Evolutionary conservation across 371 early-diverging fungal species (phyloP).

Genomic region (Furculomyces boomerangus): DNA sequence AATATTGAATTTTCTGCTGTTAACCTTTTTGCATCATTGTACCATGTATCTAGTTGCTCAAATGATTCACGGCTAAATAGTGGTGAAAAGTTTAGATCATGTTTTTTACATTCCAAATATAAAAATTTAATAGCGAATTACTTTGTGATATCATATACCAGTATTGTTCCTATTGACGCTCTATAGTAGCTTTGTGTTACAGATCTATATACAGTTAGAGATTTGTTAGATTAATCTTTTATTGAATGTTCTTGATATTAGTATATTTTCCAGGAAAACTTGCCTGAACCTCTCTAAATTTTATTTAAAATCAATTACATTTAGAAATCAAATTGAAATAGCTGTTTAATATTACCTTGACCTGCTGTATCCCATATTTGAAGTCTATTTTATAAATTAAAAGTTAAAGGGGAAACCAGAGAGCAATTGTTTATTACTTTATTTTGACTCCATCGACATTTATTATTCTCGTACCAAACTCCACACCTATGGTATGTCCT

Average conservation of each 20-base stretch:
- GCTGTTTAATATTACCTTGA: conserved; percentile 26
- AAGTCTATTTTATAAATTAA: conserved; percentile 5
- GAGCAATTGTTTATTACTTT: conserved; percentile 16
- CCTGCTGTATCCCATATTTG: conserved; percentile 58
- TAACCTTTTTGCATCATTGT: conserved; percentile 26
- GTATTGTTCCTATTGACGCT: conserved; percentile 22
- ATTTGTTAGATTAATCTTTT: too few relatives aligned
- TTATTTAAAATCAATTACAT: background rate
- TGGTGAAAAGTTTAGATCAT: too few relatives aligned
- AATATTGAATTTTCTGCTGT: conserved; percentile 26
- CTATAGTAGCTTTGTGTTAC: conserved; percentile 35
- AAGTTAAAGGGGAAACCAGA: background rate
- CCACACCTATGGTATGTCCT: conserved; percentile 30
- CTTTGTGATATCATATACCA: conserved; percentile 25
- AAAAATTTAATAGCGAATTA: background rate
- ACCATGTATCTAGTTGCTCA: conserved; percentile 15
- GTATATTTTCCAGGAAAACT: background rate
- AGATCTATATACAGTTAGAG: too few relatives aligned
- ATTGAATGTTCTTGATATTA: background rate
- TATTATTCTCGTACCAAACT: conserved; percentile 26
- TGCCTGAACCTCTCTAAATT: background rate
- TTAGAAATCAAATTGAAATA: background rate
- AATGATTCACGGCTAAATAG: conserved; percentile 14
- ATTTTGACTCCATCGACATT: conserved; percentile 19
- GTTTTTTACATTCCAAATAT: too few relatives aligned